phyloP scores from a whole-genome alignment of 768 basidiomycete genomes.

The Gelatoporia subvermispora region DNA sequence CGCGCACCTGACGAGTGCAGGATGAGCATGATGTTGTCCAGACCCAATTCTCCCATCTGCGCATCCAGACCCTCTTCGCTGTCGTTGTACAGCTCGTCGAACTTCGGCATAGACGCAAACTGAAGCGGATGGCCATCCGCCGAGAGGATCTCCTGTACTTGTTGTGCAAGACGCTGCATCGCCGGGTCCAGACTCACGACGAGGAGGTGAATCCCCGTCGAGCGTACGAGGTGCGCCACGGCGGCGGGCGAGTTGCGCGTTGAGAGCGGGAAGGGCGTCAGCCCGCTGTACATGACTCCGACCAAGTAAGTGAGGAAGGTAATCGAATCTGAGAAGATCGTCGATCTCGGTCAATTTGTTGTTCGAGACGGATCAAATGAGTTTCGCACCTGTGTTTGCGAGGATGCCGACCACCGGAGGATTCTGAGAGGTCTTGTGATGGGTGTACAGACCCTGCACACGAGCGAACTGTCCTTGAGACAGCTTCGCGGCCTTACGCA shows the following conservation, averaged over 20 bases:
- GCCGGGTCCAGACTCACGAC: slow-evolving; percentile 17
- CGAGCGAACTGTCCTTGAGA: slow-evolving; percentile 10
- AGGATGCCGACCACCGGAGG: slow-evolving; percentile 23
- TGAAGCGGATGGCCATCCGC: slow-evolving; percentile 4
- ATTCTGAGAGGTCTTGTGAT: slow-evolving; percentile 2
- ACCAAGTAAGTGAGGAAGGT: slow-evolving; percentile 13
- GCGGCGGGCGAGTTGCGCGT: slow-evolving; percentile 29
- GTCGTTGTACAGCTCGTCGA: slow-evolving; percentile 14
- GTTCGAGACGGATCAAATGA: background rate
- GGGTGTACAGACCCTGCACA: slow-evolving; percentile 2
- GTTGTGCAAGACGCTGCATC: slow-evolving; percentile 14
- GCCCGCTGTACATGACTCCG: slow-evolving; percentile 16
- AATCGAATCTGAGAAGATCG: slow-evolving; percentile 19
- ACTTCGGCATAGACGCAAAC: slow-evolving; percentile 11
- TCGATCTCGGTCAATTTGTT: too few relatives aligned
- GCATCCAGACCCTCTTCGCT: background rate
- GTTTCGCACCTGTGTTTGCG: slow-evolving; percentile 10
- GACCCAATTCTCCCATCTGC: background rate
- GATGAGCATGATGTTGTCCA: background rate
- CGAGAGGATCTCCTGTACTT: slow-evolving; percentile 8
- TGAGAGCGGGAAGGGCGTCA: slow-evolving; percentile 29
- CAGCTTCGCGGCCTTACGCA: slow-evolving; percentile 22
- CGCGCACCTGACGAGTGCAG: slow-evolving; percentile 15
- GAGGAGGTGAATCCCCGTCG: slow-evolving; percentile 17
- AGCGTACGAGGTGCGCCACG: slow-evolving; percentile 29